These are phyloP conservation scores for Volvox reticuliferus DNA, from an alignment of 139 green algal species.

Conservation along the genomic window DNA sequence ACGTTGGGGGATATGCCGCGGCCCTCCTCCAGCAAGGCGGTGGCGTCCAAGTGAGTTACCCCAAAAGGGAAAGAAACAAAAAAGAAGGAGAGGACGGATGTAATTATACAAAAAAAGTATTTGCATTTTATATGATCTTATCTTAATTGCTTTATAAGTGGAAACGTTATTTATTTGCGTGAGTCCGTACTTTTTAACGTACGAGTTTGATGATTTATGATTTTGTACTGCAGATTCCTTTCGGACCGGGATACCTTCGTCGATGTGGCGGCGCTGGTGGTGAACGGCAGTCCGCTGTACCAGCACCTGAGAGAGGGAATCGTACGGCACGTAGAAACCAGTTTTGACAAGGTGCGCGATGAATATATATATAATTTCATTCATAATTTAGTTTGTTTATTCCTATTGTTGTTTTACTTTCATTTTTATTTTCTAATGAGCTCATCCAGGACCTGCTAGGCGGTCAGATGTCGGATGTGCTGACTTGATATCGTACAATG, in stretches of 20 bases:
- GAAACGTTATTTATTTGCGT: too few species aligned
- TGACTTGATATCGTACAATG: too few species aligned
- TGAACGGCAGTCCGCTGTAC: conserved; percentile 16
- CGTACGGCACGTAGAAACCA: conserved; percentile 37
- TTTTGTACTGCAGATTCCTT: conserved; percentile 1
- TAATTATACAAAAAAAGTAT: too few species aligned
- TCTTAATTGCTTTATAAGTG: too few species aligned
- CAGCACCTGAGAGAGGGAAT: background rate
- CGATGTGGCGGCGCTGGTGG: conserved; percentile 17
- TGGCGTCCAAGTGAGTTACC: conserved; percentile 9
- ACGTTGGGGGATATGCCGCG: conserved; percentile 47
- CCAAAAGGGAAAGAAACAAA: too few species aligned
- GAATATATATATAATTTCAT: background rate
- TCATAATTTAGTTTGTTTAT: background rate
- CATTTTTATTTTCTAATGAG: too few species aligned
- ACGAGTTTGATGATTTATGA: background rate
- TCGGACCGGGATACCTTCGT: background rate
- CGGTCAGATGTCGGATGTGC: too few species aligned
- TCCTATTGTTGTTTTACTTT: background rate
- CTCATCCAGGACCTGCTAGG: too few species aligned
- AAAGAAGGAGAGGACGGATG: background rate
- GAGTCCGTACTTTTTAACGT: background rate
- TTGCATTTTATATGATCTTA: too few species aligned
- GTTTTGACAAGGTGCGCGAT: conserved; percentile 31
- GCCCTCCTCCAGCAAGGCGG: conserved; percentile 31